Evolutionary conservation across 495 filamentous ascomycete species (phyloP), one percentile per base, ranked within the genome.

Genomic region (Aspergillus hancockii): DNA sequence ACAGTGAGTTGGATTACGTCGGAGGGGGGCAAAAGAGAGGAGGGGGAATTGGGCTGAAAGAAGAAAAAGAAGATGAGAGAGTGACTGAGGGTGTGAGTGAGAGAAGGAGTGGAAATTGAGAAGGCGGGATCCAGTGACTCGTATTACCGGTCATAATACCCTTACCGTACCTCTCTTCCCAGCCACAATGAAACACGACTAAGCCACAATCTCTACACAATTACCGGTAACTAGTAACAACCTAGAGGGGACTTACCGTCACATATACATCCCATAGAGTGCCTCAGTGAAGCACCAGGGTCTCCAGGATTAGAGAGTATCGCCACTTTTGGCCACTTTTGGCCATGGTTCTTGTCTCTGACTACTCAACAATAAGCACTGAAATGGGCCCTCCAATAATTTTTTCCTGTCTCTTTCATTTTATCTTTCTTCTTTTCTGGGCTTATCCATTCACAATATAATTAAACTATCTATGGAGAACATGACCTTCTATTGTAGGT

Each of bases 41-140:
- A 55, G 52, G 49, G 49, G 49, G 40, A 59, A 41, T 60, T 64
- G 57, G 62, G 61, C 61, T 59, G 58, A 60, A 64, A 63, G 59
- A 54, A 46, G 51, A 59, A 47, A 53, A 25, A 49, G 49, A 58
- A 50, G 58, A 47, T 53, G 46, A 52, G 49, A 62, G 31, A 51
- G 60, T 54, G 41, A 58, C n/a, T n/a, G n/a, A n/a, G n/a, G n/a
- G n/a, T n/a, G n/a, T n/a, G 52, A 49, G 53, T 19, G 45, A 23
- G 54, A 45, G 31, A 53, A 38, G 53, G 38, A 16, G 52, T 34
- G 13, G 22, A 47, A 40, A n/a, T n/a, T 19, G 52, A 45, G 31
- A 55, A 34, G 52, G 59, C 31, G 16, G 40, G 40, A 47, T 47
- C 43, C 43, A 47, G 43, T 47, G 43, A 47, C 52, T 28, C 36